These are phyloP conservation scores for Zymoseptoria ardabiliae DNA, from an alignment of 2,329 filamentous ascomycete species.

Conservation along the genomic window DNA sequence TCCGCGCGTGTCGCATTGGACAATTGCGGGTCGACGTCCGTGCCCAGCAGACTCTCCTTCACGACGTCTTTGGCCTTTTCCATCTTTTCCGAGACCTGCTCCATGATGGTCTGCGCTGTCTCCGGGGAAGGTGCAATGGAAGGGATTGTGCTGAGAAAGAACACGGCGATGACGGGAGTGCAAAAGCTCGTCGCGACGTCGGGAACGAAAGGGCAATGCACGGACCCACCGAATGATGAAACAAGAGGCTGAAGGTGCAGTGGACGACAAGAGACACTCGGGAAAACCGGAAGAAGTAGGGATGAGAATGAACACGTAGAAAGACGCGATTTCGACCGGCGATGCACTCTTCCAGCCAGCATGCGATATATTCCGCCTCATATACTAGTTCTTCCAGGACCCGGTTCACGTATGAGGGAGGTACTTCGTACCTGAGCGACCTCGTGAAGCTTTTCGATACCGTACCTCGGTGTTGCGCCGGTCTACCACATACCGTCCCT, in stretches of 20 bases:
- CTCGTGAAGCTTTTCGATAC: too few relatives aligned
- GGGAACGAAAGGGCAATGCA: background rate
- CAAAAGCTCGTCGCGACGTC: background rate
- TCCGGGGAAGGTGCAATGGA: background rate
- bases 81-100: conserved; percentile 46
- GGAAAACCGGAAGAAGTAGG: background rate
- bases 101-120: conserved; percentile 32
- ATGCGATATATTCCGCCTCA: too few relatives aligned
- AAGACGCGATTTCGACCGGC: too few relatives aligned
- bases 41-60: conserved; percentile 54
- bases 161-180: background rate
- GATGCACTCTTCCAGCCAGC: too few relatives aligned
- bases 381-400: too few relatives aligned
- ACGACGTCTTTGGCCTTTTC: conserved; percentile 15
- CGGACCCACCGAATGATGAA: background rate
- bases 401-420: too few relatives aligned
- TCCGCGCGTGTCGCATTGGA: conserved; percentile 67
- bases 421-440: too few relatives aligned
- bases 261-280: background rate
- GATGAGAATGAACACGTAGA: background rate
- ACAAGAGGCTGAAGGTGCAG: background rate
- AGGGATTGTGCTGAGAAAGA: background rate
- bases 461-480: too few relatives aligned
- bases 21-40: conserved; percentile 47
- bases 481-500: too few relatives aligned